These are phyloP conservation scores for Pseudogymnoascus sp. DNA, from an alignment of 2,329 filamentous ascomycete species.

Conservation along the genomic window DNA sequence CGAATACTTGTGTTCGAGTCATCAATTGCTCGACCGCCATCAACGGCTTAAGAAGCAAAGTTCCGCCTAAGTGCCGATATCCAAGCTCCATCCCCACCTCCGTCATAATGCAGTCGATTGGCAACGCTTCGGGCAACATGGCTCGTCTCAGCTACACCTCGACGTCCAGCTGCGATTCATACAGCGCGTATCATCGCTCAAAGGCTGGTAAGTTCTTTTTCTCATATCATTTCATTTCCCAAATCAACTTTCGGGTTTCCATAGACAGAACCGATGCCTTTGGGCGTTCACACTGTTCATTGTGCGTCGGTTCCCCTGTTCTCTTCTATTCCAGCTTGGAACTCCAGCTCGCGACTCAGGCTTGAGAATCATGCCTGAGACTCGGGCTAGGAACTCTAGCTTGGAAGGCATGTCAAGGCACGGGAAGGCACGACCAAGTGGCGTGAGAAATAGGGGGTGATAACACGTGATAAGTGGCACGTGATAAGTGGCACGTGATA, in stretches of 20 bases:
- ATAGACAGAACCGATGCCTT: neutral
- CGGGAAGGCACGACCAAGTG: neutral
- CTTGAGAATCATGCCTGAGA: neutral
- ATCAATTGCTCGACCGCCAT: neutral
- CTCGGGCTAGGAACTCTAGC: neutral
- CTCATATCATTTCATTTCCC: neutral
- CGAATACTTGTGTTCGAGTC: neutral
- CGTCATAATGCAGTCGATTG: constrained; percentile 14
- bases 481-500: neutral
- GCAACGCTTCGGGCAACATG: constrained; percentile 10
- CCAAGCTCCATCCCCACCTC: neutral
- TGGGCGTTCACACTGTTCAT: neutral
- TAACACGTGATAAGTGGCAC: neutral
- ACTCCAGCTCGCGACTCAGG: neutral
- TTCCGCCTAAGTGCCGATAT: neutral
- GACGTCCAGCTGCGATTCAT: constrained; percentile 5
- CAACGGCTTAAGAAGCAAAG: neutral
- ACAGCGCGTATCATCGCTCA: constrained; percentile 2
- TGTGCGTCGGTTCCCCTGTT: neutral
- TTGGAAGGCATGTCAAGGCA: neutral
- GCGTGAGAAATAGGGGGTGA: neutral
- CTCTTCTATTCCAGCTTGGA: neutral
- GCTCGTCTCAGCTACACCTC: constrained; percentile 6
- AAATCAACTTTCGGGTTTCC: neutral
- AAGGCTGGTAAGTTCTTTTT: constrained; percentile 2